Evolutionary conservation across 177 flowering plant genomes (phyloP).

Genomic region (Vitis hybrid): DNA sequence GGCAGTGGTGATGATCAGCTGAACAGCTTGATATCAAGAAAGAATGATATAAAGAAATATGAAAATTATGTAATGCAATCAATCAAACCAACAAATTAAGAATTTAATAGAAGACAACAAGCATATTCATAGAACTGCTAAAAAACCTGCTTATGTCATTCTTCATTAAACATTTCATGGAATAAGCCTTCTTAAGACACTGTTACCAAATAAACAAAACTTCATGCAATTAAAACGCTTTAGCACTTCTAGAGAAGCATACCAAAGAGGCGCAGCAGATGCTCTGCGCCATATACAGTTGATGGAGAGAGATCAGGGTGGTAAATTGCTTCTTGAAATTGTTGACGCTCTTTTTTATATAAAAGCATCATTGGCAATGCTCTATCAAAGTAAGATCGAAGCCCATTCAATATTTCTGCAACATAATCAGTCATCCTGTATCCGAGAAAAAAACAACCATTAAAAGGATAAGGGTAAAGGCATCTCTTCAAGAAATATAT

Average conservation of each 20-base stretch:
- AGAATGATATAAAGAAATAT: too few species aligned
- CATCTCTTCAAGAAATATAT: too few species aligned
- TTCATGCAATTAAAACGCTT: too few species aligned
- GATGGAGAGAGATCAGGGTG: slow-evolving; percentile 69
- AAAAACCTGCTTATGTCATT: too few species aligned
- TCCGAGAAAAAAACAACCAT: slow-evolving; percentile 12
- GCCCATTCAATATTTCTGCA: slow-evolving; percentile 77
- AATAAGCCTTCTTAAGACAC: too few species aligned
- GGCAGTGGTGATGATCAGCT: too few species aligned
- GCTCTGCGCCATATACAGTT: slow-evolving; percentile 91
- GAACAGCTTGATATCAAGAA: too few species aligned
- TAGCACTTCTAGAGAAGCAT: slow-evolving; percentile 20
- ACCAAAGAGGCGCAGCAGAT: slow-evolving; percentile 94
- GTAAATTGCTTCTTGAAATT: slow-evolving; percentile 54
- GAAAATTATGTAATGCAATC: too few species aligned
- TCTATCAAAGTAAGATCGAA: slow-evolving; percentile 85
- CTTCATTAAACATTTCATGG: too few species aligned
- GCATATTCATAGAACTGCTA: too few species aligned
- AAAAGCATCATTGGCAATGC: slow-evolving; percentile 80
- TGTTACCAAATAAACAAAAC: background rate
- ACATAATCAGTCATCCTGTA: slow-evolving; percentile 64
- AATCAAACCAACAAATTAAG: too few species aligned
- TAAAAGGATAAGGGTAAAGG: background rate
- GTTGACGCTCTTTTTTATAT: slow-evolving; percentile 79
- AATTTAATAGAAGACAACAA: too few species aligned